Conservation (phyloP, 495 filamentous ascomycete species). For the Cercophora newfieldiana region DNA sequence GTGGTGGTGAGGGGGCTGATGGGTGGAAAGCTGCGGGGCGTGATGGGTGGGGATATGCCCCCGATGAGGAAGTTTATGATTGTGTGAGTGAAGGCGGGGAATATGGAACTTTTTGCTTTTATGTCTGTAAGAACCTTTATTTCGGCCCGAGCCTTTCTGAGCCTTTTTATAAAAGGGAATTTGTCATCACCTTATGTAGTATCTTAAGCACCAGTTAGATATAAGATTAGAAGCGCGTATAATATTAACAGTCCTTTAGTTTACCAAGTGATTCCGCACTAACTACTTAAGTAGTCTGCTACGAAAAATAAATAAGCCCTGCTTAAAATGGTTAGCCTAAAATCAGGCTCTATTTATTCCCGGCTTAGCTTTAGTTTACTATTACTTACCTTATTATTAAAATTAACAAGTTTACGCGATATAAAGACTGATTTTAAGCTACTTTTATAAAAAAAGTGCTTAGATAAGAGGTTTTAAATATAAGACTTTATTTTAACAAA, state of each 20-base stretch:
- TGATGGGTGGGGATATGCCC: too few relatives aligned
- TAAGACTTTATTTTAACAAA: neutral
- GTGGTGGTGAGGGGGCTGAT: too few relatives aligned
- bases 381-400: neutral
- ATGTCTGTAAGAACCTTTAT: too few relatives aligned
- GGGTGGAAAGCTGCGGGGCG: too few relatives aligned
- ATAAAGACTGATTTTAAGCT: neutral
- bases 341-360: neutral
- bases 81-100: too few relatives aligned
- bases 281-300: neutral
- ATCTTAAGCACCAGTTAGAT: too few relatives aligned
- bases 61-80: too few relatives aligned
- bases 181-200: too few relatives aligned
- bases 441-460: neutral
- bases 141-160: too few relatives aligned
- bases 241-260: neutral
- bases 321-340: conserved; percentile 2
- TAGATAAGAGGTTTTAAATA: neutral
- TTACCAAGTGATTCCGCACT: too few relatives aligned
- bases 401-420: neutral
- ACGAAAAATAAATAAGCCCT: neutral
- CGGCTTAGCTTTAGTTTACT: neutral
- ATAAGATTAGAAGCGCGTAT: neutral
- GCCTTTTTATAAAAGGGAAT: too few relatives aligned
- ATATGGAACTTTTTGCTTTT: too few relatives aligned